phyloP scores from a whole-genome alignment of 768 basidiomycete genomes.

The Jaapia argillacea region DNA sequence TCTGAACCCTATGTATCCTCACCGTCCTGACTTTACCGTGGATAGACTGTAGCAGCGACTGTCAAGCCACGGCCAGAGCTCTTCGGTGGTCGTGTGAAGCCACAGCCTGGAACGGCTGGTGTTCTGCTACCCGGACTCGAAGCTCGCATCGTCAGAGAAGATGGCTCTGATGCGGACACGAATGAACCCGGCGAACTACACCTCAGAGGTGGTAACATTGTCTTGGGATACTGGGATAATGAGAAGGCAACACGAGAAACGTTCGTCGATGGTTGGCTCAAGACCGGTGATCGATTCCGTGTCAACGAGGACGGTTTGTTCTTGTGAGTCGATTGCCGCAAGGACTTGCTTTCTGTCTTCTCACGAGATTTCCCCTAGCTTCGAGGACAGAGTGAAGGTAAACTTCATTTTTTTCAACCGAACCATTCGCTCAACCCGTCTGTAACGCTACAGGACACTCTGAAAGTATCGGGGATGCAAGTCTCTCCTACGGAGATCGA shows the following conservation, averaged over 20 bases:
- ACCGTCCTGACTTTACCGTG: not conserved
- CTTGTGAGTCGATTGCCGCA: constrained; percentile 58
- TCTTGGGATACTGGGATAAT: constrained; percentile 67
- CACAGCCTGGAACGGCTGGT: constrained; percentile 37
- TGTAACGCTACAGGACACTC: constrained; percentile 42
- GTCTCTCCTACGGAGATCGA: constrained; percentile 80
- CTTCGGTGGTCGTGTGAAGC: constrained; percentile 22
- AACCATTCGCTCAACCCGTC: not conserved
- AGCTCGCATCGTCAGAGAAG: constrained; percentile 49
- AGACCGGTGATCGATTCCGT: constrained; percentile 63
- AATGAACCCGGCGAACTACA: constrained; percentile 62
- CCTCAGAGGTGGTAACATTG: constrained; percentile 43
- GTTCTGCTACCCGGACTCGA: constrained; percentile 55
- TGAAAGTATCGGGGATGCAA: constrained; percentile 73
- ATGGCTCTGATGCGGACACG: constrained; percentile 40
- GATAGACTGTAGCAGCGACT: constrained; percentile 46
- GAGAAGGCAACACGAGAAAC: constrained; percentile 54
- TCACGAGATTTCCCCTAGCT: constrained; percentile 27
- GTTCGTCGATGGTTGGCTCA: constrained; percentile 62
- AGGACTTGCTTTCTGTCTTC: not conserved
- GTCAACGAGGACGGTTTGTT: constrained; percentile 52
- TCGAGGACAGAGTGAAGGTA: constrained; percentile 71
- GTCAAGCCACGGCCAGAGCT: constrained; percentile 36
- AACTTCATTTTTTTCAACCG: constrained; percentile 2
- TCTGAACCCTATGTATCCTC: constrained; percentile 4